Percentiles rank a stretch among this genome's conserved stretches.
Conservation (phyloP, 2,329 filamentous ascomycete species). For the Fusarium udum region DNA sequence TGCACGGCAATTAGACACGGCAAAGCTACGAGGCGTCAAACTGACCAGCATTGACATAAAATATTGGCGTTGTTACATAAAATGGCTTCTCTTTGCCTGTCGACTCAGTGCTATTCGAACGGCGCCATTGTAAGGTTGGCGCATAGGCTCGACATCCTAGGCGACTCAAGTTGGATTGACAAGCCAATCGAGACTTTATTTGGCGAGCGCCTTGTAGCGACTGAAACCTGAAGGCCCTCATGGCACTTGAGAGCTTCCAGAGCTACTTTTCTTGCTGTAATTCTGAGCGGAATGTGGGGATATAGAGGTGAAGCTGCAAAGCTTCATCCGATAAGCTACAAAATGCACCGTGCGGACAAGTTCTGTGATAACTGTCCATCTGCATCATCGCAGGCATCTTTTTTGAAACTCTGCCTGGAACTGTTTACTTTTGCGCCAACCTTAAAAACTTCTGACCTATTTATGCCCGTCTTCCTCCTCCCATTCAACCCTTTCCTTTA, state of each 20-base stretch:
- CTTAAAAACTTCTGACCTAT: neutral
- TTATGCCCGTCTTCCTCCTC: no score
- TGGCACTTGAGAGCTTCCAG: constrained; percentile 21
- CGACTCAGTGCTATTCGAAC: constrained; percentile 42
- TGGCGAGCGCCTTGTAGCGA: constrained; percentile 39
- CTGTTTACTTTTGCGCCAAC: constrained; percentile 38
- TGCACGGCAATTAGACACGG: constrained; percentile 47
- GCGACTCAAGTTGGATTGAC: constrained; percentile 42
- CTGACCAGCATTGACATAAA: constrained; percentile 95
- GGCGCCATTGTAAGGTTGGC: constrained; percentile 45
- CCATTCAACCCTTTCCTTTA: neutral
- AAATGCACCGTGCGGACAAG: constrained; percentile 29
- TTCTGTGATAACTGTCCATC: constrained; percentile 37
- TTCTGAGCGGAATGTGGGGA: constrained; percentile 12
- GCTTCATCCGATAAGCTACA: constrained; percentile 34
- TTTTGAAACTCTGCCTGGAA: constrained; percentile 14
- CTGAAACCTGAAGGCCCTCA: constrained; percentile 45
- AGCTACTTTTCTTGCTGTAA: neutral
- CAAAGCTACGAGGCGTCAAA: neutral
- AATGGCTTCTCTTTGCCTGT: constrained; percentile 80
- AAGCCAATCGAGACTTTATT: constrained; percentile 26
- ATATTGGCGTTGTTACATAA: constrained; percentile 96
- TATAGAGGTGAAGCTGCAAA: constrained; percentile 5
- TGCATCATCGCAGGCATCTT: constrained; percentile 19
- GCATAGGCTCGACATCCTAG: constrained; percentile 42